Base-by-base conservation (phyloP, 2,329 filamentous ascomycete species). In the Bipolaris bicolor region DNA sequence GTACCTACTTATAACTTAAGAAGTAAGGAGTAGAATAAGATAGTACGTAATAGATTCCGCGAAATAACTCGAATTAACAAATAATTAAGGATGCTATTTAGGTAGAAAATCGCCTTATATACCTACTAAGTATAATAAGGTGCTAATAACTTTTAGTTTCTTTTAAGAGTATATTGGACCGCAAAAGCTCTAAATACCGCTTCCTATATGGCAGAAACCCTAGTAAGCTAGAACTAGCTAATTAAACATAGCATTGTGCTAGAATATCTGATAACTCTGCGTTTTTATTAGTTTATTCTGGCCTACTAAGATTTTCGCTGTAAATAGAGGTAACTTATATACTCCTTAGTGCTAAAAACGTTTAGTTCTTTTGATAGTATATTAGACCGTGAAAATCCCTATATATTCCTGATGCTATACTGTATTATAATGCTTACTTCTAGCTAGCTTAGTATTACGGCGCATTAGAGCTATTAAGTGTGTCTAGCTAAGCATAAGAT, bases 341-440 rank as follows among this genome's bases (percentile, higher is more conserved):
- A 18, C 10, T 40, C 37, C 16, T 22, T 10, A 18, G 37, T 22
- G 37, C 37, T 0, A 40, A 40, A 11, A 40, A 20, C 22, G 22
- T 40, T 40, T 22, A 18, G 49, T 52, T 52, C n/a, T 52, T 43
- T 52, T 52, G 22, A 37, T 24, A 26, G n/a, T 29, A 52, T 20
- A 44, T 52, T 46, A 13, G 29, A 46, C 18, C n/a, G 31, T n/a
- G n/a, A 52, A 43, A 52, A 20, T n/a, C 49, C 13, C 13, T 46
- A 26, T 33, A 52, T 39, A 10, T 52, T 52, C 13, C 33, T 39
- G 15, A 41, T 52, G 4, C 36, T 9, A 52, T 52, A 22, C 49
- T 45, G 11, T 52, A 52, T 36, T 26, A 18, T 52, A 10, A 52
- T 46, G 33, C 49, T 52, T 46, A 45, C 49, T 15, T n/a, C n/a